Evolutionary conservation across 176 grass and related monocot genomes (phyloP), one percentile per base, ranked within the genome.

Genomic region (Paspalum notatum): DNA sequence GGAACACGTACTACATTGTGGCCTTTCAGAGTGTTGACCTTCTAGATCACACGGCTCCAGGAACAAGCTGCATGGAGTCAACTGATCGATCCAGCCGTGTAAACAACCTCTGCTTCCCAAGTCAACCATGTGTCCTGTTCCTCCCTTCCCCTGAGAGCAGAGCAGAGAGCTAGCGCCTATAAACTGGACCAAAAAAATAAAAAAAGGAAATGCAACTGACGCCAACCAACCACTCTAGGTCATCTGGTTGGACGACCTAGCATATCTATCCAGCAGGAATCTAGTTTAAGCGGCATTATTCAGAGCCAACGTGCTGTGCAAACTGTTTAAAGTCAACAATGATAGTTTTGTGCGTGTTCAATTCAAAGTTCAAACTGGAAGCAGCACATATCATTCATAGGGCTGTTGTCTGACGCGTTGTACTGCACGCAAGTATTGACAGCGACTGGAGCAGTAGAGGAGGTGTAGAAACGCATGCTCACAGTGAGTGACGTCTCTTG

Each of bases 41-140:
- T 84, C 70, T 55, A 63, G 21, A 84, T 1, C 22, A 44, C 65
- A 42, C 62, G n/a, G 18, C 18, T 11, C 15, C 38, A 20, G 49
- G 51, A 38, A 62, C 69, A 58, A 56, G 17, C 39, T 67, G n/a
- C 10, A 26, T 32, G 27, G 76, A 76, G 76, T 56, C 82, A 71
- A 56, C 71, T 80, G 67, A 81, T 85, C 39, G 32, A 32, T 32
- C 18, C 17, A 71, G 71, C 24, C 42, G n/a, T 6, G 41, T 85
- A 76, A 89, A 81, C 82, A 85, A 85, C 16, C 47, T 11, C 26
- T 85, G 45, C 63, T 76, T 62, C 75, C 38, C 45, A 43, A 81
- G 76, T 89, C 77, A 84, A 85, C 64, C 49, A 75, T 26, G 5
- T n/a, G n/a, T n/a, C n/a, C n/a, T n/a, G n/a, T n/a, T n/a, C n/a